Percentiles rank a stretch among this genome's conserved stretches.
Conservation (phyloP, 495 filamentous ascomycete species). For the Apodospora peruviana region DNA sequence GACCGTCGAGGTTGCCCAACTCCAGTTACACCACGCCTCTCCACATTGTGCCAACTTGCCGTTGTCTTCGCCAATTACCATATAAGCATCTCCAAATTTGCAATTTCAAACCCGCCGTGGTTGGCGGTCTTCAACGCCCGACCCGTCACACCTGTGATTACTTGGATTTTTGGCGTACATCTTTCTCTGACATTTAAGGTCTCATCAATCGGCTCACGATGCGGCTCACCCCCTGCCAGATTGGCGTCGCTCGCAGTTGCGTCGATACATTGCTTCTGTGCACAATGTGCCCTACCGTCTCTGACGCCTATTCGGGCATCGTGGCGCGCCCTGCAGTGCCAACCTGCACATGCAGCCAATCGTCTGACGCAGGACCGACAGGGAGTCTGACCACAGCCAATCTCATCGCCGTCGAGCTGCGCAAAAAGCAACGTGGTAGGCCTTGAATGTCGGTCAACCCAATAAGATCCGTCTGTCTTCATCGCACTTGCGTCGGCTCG, state of each 20-base stretch:
- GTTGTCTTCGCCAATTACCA: too few relatives aligned
- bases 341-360: background rate
- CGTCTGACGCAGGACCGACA: background rate
- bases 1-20: too few relatives aligned
- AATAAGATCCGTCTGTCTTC: constrained; percentile 4
- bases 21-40: too few relatives aligned
- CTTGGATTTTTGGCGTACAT: too few relatives aligned
- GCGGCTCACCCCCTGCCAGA: background rate
- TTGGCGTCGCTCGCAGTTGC: background rate
- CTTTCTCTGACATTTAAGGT: too few relatives aligned
- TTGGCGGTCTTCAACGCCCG: too few relatives aligned
- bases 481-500: constrained; percentile 18
- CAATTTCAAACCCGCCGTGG: too few relatives aligned
- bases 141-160: too few relatives aligned
- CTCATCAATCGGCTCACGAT: background rate
- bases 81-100: too few relatives aligned
- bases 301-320: background rate
- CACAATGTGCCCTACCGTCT: background rate
- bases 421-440: constrained; percentile 2
- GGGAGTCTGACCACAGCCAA: constrained; percentile 3
- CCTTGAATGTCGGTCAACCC: constrained; percentile 1
- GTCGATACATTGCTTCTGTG: background rate
- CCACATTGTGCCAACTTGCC: too few relatives aligned
- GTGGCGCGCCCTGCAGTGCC: background rate
- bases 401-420: background rate